These are phyloP conservation scores for Fomitiporia mediterranea DNA, from an alignment of 1,284 basidiomycete species.

Conservation along the genomic window DNA sequence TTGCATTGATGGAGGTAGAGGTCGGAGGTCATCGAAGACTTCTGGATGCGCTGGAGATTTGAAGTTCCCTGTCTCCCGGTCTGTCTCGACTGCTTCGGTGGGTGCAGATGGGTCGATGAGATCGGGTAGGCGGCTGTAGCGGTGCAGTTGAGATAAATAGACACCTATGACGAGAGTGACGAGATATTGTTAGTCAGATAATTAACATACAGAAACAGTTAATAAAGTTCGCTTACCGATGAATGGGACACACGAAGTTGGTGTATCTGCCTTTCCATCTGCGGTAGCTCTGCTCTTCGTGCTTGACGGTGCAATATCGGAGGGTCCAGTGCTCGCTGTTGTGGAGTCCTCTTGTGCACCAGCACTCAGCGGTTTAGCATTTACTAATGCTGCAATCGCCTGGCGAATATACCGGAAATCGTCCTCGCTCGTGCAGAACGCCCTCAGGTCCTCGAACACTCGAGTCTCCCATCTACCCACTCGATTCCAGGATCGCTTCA, in stretches of 20 bases:
- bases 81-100: conserved; percentile 58
- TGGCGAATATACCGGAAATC: conserved; percentile 77
- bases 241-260: conserved; percentile 68
- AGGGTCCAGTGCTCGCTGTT: conserved; percentile 41
- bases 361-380: conserved; percentile 53
- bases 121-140: conserved; percentile 67
- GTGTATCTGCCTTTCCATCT: conserved; percentile 39
- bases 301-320: conserved; percentile 30
- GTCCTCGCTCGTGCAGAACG: conserved; percentile 60
- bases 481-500: conserved; percentile 64
- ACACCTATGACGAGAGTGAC: conserved; percentile 45
- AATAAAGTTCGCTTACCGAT: conserved; percentile 47
- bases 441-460: conserved; percentile 71
- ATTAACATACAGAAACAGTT: neutral
- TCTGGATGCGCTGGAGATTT: conserved; percentile 67
- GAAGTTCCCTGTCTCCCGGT: conserved; percentile 57
- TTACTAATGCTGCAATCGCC: conserved; percentile 59
- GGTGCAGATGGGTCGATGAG: conserved; percentile 81
- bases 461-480: conserved; percentile 73
- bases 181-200: conserved; percentile 13
- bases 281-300: conserved; percentile 37
- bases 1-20: conserved; percentile 67
- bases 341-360: conserved; percentile 46
- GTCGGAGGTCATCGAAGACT: conserved; percentile 65
- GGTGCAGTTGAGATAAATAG: conserved; percentile 70